Evolutionary conservation across 805 yeast genomes (phyloP).

Genomic region (Cyberlindnera petersonii): DNA sequence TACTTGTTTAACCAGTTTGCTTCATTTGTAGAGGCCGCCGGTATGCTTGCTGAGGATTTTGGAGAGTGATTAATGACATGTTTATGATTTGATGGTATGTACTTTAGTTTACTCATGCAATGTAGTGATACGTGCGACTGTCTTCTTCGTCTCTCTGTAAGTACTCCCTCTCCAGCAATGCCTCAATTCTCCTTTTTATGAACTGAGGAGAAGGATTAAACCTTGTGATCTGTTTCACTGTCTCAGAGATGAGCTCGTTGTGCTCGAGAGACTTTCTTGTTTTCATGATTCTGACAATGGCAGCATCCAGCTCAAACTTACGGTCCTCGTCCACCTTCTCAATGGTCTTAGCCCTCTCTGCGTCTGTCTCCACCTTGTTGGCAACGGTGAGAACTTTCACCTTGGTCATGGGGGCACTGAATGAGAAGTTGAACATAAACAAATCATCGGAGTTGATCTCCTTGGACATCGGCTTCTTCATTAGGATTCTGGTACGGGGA

Average conservation of each 20-base stretch:
- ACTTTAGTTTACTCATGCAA: conserved; percentile 50
- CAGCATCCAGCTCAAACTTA: conserved; percentile 71
- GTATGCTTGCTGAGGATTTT: conserved; percentile 3
- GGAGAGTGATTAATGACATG: background rate
- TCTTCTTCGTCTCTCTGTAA: conserved; percentile 65
- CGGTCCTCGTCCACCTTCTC: conserved; percentile 60
- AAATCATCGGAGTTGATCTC: conserved; percentile 60
- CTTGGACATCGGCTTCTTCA: conserved; percentile 70
- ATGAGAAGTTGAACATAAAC: conserved; percentile 64
- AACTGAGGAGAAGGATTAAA: conserved; percentile 66
- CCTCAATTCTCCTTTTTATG: conserved; percentile 71
- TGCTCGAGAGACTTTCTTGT: conserved; percentile 58
- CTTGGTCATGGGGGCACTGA: conserved; percentile 62
- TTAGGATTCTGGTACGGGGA: conserved; percentile 70
- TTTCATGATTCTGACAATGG: conserved; percentile 85
- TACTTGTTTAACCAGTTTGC: conserved; percentile 11
- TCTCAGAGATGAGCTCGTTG: conserved; percentile 63
- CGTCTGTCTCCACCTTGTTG: conserved; percentile 45
- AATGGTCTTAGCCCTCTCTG: conserved; percentile 40
- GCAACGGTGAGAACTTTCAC: conserved; percentile 69
- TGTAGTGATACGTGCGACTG: conserved; percentile 56
- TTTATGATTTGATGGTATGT: background rate
- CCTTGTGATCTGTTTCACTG: conserved; percentile 55
- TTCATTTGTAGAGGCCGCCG: conserved; percentile 6
- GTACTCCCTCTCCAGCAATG: conserved; percentile 76